Percentiles rank a stretch among this genome's conserved stretches.
Conservation (phyloP, 2,329 filamentous ascomycete species). For the Aspergillus costaricaensis region DNA sequence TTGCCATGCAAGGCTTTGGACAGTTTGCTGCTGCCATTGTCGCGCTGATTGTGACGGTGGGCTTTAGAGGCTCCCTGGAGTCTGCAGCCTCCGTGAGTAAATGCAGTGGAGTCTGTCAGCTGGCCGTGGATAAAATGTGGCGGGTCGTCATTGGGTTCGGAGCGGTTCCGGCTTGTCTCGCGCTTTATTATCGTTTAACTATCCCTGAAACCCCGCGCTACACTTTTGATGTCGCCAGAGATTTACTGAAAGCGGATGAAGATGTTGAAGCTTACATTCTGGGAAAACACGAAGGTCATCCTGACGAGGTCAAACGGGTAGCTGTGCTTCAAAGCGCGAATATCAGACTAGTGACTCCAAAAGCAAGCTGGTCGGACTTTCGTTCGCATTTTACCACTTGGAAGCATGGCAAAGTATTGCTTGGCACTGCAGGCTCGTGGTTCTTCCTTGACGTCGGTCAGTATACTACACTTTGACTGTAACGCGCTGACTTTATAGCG, state of each 20-base stretch:
- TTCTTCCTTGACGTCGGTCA: conserved; percentile 70
- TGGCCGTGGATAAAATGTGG: conserved; percentile 87
- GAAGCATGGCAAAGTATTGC: conserved; percentile 70
- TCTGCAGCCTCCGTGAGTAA: conserved; percentile 53
- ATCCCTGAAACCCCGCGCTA: conserved; percentile 88
- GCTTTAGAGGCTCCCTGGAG: conserved; percentile 66
- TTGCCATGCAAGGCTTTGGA: conserved; percentile 84
- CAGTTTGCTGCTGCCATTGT: conserved; percentile 75
- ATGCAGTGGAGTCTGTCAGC: conserved; percentile 65
- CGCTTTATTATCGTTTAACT: conserved; percentile 82
- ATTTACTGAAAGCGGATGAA: conserved; percentile 71
- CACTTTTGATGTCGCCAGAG: conserved; percentile 77
- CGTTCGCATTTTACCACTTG: conserved; percentile 67
- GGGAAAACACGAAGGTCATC: conserved; percentile 62
- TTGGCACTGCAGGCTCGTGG: conserved; percentile 84
- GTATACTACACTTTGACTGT: conserved; percentile 36
- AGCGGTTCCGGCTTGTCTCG: conserved; percentile 75
- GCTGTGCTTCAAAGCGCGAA: conserved; percentile 57
- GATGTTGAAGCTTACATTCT: conserved; percentile 75
- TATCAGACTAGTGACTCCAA: conserved; percentile 62
- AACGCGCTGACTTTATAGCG: conserved; percentile 41
- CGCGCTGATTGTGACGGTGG: conserved; percentile 71
- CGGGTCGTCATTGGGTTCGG: conserved; percentile 78
- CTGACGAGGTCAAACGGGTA: conserved; percentile 68
- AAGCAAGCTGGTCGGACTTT: conserved; percentile 74